Conservation (phyloP, 805 yeast genomes). For the Jamesozyma lodderae region DNA sequence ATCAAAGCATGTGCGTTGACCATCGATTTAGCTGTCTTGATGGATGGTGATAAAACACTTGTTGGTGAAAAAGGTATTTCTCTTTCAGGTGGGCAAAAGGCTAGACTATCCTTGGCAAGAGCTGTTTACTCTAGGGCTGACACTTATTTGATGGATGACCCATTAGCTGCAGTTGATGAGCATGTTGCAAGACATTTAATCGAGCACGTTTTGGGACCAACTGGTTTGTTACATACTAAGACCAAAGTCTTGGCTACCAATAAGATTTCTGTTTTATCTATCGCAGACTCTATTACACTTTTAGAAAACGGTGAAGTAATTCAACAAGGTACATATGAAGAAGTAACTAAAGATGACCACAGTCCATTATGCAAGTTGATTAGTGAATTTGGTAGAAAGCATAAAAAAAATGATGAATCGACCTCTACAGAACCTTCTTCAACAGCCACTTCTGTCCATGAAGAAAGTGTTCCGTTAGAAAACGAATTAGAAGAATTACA, state of each 20-base stretch:
- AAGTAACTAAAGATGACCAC: constrained; percentile 35
- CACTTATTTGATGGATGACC: constrained; percentile 82
- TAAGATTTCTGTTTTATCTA: constrained; percentile 69
- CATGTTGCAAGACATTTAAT: constrained; percentile 87
- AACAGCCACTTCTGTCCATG: constrained; percentile 14
- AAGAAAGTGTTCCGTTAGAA: constrained; percentile 20
- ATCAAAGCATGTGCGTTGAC: constrained; percentile 80
- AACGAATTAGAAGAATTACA: constrained; percentile 27
- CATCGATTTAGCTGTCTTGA: constrained; percentile 67
- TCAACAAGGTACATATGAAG: constrained; percentile 56
- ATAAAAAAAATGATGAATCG: constrained; percentile 5
- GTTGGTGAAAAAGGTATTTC: constrained; percentile 98
- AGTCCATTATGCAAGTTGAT: constrained; percentile 48
- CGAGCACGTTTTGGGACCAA: constrained; percentile 71
- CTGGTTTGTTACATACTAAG: constrained; percentile 66
- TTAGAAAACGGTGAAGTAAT: constrained; percentile 57
- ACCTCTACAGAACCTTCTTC: constrained; percentile 3
- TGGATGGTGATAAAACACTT: constrained; percentile 83
- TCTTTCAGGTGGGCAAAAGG: constrained; percentile 95
- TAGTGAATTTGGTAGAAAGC: constrained; percentile 51
- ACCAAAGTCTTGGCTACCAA: constrained; percentile 80
- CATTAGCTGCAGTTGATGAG: constrained; percentile 93
- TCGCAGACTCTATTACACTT: constrained; percentile 63
- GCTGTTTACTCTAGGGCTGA: constrained; percentile 95
- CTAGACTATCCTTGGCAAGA: constrained; percentile 86